phyloP scores from a whole-genome alignment of 768 basidiomycete genomes.

The Boletus rubescentipes region DNA sequence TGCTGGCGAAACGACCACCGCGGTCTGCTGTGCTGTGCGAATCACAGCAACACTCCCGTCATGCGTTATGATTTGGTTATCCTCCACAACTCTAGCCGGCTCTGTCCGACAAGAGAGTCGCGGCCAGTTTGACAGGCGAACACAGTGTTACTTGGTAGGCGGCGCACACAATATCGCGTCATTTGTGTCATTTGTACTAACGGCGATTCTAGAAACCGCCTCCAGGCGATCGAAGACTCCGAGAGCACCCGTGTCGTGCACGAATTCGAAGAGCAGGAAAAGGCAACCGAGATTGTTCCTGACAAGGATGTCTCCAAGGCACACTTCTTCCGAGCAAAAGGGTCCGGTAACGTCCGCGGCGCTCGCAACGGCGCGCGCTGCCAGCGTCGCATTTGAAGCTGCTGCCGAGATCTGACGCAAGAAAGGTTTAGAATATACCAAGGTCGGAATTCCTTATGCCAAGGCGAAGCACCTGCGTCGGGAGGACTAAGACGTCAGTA shows the following conservation, averaged over 20 bases:
- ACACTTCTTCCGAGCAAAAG: constrained; percentile 2
- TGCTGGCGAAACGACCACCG: too few relatives aligned
- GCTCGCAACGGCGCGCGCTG: constrained; percentile 10
- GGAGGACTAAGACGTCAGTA: too few relatives aligned
- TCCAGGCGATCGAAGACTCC: neutral
- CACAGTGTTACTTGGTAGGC: too few relatives aligned
- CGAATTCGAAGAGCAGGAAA: neutral
- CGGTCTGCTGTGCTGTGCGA: too few relatives aligned
- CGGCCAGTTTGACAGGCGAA: too few relatives aligned
- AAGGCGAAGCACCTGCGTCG: too few relatives aligned
- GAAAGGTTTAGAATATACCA: neutral
- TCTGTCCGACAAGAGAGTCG: too few relatives aligned
- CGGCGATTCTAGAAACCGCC: neutral
- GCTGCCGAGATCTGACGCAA: constrained; percentile 6
- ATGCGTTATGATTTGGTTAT: too few relatives aligned
- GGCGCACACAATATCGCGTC: too few relatives aligned
- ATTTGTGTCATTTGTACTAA: neutral
- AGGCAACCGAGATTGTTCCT: neutral
- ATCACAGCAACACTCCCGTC: too few relatives aligned
- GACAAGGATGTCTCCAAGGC: neutral
- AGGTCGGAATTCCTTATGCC: too few relatives aligned
- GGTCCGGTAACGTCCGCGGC: constrained; percentile 10
- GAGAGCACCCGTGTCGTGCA: neutral
- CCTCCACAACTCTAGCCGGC: too few relatives aligned
- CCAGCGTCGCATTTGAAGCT: constrained; percentile 12